phyloP scores from a whole-genome alignment of 129 eudicot genomes.

The Lactuca sativa region DNA sequence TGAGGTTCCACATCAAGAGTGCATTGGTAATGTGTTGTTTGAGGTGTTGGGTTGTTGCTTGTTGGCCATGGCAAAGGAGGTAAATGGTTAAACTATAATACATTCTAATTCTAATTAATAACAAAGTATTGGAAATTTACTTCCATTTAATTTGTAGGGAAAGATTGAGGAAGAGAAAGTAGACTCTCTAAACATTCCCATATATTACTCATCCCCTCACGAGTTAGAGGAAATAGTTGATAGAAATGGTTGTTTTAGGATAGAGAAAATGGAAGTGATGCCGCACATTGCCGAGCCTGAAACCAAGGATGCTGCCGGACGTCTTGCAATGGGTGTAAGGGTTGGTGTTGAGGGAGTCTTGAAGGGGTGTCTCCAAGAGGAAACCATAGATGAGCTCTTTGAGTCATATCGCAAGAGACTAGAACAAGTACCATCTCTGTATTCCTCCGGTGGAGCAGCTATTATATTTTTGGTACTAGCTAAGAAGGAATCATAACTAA shows the following conservation, averaged over 20 bases:
- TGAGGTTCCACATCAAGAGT: slow-evolving; percentile 29
- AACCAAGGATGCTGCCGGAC: slow-evolving; percentile 19
- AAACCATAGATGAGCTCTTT: slow-evolving; percentile 40
- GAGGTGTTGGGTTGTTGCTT: slow-evolving; percentile 40
- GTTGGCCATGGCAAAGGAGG: slow-evolving; percentile 41
- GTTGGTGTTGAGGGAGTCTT: slow-evolving; percentile 29
- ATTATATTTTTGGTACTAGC: slow-evolving; percentile 19
- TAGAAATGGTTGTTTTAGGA: slow-evolving; percentile 29
- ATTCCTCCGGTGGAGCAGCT: slow-evolving; percentile 23
- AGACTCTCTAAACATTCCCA: slow-evolving; percentile 36
- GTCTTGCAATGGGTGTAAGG: slow-evolving; percentile 29
- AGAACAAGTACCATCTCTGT: slow-evolving; percentile 26
- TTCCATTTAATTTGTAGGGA: slow-evolving; percentile 28
- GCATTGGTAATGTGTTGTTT: slow-evolving; percentile 33
- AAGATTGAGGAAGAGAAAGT: slow-evolving; percentile 32
- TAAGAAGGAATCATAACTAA: slow-evolving; percentile 20
- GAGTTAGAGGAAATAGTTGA: slow-evolving; percentile 31
- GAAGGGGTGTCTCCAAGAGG: slow-evolving; percentile 26
- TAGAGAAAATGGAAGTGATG: slow-evolving; percentile 31
- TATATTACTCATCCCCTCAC: slow-evolving; percentile 28
- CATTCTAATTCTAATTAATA: too few relatives aligned
- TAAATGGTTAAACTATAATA: neutral
- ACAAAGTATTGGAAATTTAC: neutral
- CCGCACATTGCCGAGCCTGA: slow-evolving; percentile 21
- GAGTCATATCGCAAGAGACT: slow-evolving; percentile 24